These are phyloP conservation scores for Suhomyces wounanorum DNA, from an alignment of 1,139 yeast species.

Conservation along the genomic window DNA sequence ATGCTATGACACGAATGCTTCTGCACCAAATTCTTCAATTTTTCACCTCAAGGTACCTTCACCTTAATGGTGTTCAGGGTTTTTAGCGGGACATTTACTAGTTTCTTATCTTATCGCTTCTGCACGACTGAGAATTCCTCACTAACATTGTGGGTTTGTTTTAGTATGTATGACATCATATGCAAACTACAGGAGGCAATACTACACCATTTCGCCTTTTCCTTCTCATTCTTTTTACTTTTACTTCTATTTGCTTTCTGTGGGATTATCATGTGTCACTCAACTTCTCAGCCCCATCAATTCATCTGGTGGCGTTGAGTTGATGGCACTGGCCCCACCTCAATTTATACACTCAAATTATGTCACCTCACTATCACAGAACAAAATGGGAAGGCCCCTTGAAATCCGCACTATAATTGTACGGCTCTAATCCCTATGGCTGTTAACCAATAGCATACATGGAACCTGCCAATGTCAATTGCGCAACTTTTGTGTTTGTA, in stretches of 20 bases:
- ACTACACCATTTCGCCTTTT: background rate
- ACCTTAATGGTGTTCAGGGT: no score
- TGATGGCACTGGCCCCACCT: background rate
- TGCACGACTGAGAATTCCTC: no score
- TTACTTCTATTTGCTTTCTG: no score
- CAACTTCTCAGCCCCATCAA: background rate
- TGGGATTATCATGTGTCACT: background rate
- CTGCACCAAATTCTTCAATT: no score
- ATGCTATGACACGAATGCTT: no score
- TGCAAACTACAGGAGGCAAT: no score
- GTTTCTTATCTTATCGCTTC: no score
- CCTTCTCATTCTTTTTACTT: background rate
- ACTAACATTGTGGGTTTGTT: no score
- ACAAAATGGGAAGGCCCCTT: background rate
- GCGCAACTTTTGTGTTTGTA: background rate
- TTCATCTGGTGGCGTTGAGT: background rate
- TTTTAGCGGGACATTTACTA: no score
- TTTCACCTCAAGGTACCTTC: no score
- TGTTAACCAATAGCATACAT: background rate
- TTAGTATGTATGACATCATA: no score
- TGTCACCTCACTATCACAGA: background rate
- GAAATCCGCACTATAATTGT: background rate
- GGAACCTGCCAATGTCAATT: background rate
- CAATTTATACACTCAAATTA: background rate
- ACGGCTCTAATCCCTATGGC: background rate